Evolutionary conservation across 768 basidiomycete genomes (phyloP).

Genomic region (Tulasnella sp.): DNA sequence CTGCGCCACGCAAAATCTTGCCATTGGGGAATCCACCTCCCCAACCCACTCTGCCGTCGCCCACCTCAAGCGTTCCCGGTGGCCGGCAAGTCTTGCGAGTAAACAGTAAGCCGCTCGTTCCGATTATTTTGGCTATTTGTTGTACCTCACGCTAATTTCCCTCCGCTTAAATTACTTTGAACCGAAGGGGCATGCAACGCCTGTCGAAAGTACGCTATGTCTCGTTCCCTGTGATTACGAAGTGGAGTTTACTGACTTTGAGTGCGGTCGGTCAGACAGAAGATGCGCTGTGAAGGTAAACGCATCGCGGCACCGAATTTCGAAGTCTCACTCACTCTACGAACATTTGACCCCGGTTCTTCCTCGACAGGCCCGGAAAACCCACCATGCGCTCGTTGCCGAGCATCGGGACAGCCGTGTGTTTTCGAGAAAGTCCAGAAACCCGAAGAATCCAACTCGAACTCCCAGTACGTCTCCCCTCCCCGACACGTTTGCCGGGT

Average conservation of each 20-base stretch:
- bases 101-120: constrained; percentile 9
- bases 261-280: constrained; percentile 7
- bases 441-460: constrained; percentile 19
- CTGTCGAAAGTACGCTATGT: constrained; percentile 17
- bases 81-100: constrained; percentile 17
- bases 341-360: neutral
- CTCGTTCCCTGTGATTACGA: neutral
- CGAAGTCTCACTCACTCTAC: neutral
- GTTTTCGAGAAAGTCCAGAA: constrained; percentile 23
- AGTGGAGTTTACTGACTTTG: neutral
- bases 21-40: constrained; percentile 16
- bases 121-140: neutral
- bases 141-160: neutral
- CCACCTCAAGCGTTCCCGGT: neutral
- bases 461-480: constrained; percentile 18
- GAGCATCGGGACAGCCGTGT: constrained; percentile 19
- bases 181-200: constrained; percentile 16
- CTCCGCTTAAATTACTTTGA: neutral
- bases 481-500: neutral
- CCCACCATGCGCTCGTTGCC: constrained; percentile 23
- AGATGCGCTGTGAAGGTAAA: constrained; percentile 20
- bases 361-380: constrained; percentile 21
- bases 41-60: neutral
- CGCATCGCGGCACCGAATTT: neutral
- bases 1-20: constrained; percentile 6